Evolutionary conservation across 768 basidiomycete genomes (phyloP).

Genomic region (Pleurotus tuber-regium): DNA sequence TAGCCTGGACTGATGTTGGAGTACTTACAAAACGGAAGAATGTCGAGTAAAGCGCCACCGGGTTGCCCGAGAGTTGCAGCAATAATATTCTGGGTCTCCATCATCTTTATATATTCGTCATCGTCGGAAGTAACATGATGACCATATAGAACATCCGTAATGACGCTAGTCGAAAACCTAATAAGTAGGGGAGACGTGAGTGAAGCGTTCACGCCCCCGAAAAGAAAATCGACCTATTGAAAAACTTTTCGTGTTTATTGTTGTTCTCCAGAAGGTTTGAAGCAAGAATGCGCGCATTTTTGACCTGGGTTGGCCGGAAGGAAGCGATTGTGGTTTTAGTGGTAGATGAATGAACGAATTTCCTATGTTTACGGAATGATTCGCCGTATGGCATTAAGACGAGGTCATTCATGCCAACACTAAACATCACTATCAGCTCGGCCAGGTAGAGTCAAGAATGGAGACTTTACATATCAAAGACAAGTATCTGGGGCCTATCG

Average conservation of each 20-base stretch:
- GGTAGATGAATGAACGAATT: slow-evolving; percentile 48
- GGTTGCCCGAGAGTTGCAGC: slow-evolving; percentile 11
- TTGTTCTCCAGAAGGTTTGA: not conserved
- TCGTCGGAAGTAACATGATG: slow-evolving; percentile 17
- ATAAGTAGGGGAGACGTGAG: not conserved
- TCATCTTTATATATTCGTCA: slow-evolving; percentile 20
- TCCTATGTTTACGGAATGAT: slow-evolving; percentile 48
- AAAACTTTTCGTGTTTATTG: not conserved
- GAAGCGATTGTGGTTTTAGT: slow-evolving; percentile 36
- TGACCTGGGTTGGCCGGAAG: slow-evolving; percentile 40
- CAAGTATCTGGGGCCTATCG: slow-evolving; percentile 30
- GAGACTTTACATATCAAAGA: slow-evolving; percentile 43
- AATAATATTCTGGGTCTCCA: slow-evolving; percentile 15
- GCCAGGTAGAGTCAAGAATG: not conserved
- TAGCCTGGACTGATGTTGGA: not conserved
- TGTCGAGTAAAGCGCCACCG: slow-evolving; percentile 16
- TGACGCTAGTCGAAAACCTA: slow-evolving; percentile 11
- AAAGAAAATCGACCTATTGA: not conserved
- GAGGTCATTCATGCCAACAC: not conserved
- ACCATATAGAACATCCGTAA: slow-evolving; percentile 22
- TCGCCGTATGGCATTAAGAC: slow-evolving; percentile 26
- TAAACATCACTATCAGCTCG: not conserved
- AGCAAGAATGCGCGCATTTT: slow-evolving; percentile 34
- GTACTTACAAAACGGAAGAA: slow-evolving; percentile 9
- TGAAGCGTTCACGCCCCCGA: not conserved